A percentile compares a stretch with the other conserved stretches of the same genome.
These are phyloP conservation scores for Lycium ferocissimum DNA, from an alignment of 257 asterid genomes.

Conservation along the genomic window DNA sequence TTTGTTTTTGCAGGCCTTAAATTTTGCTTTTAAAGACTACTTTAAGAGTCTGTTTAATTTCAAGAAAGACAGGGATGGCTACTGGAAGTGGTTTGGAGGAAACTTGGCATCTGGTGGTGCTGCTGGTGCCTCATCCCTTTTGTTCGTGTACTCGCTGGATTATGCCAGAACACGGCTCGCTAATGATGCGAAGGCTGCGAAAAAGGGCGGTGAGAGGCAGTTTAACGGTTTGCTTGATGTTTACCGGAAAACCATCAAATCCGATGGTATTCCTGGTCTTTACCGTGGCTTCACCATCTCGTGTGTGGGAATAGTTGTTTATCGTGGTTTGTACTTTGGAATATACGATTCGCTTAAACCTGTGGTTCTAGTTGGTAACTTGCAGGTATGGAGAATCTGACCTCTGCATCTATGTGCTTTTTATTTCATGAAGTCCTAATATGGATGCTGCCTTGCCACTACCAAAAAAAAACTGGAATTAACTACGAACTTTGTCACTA, in stretches of 20 bases:
- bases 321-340: conserved; percentile 45
- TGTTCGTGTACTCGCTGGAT: conserved; percentile 35
- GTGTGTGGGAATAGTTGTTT: conserved; percentile 35
- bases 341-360: conserved; percentile 45
- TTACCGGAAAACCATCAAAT: conserved; percentile 37
- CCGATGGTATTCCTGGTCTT: conserved; percentile 43
- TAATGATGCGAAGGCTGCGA: conserved; percentile 40
- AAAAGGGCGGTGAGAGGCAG: conserved; percentile 39
- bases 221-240: conserved; percentile 41
- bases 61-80: conserved; percentile 39
- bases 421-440: not conserved
- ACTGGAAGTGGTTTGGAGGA: conserved; percentile 45
- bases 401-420: not conserved
- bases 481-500: too few species aligned
- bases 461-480: too few species aligned
- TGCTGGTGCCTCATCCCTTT: conserved; percentile 36
- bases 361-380: conserved; percentile 38
- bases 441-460: not conserved
- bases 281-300: conserved; percentile 43
- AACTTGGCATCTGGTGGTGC: conserved; percentile 42
- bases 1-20: conserved; percentile 32
- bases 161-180: conserved; percentile 38
- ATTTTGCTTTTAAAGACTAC: conserved; percentile 27
- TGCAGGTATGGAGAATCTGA: conserved; percentile 33
- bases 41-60: conserved; percentile 37